phyloP scores from a whole-genome alignment of 306 rosid genomes.

The Lagenaria siceraria region DNA sequence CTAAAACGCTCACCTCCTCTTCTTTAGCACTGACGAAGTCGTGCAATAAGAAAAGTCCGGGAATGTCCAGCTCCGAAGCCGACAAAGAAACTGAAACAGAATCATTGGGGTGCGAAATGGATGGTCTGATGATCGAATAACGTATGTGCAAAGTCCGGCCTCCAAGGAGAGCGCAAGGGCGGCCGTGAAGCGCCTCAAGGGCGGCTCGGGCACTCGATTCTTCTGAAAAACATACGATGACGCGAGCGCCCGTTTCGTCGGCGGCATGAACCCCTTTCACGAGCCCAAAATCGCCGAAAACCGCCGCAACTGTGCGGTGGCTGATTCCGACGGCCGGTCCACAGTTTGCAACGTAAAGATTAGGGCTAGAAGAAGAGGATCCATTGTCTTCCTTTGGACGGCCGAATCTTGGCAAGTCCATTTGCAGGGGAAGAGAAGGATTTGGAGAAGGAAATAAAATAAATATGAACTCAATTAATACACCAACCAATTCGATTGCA shows the following conservation, averaged over 20 bases:
- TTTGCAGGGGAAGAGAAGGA: not conserved
- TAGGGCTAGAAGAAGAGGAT: conserved; percentile 36
- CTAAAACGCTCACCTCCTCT: conserved; percentile 47
- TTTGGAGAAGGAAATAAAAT: not conserved
- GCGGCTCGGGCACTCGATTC: conserved; percentile 48
- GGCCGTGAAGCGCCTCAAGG: conserved; percentile 41
- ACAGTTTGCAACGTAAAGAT: conserved; percentile 75
- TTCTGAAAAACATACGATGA: conserved; percentile 44
- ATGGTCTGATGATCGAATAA: conserved; percentile 52
- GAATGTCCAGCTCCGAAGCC: conserved; percentile 60
- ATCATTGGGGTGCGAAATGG: conserved; percentile 21
- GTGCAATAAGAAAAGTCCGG: conserved; percentile 64
- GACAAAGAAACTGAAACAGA: conserved; percentile 44
- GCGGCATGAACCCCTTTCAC: conserved; percentile 56
- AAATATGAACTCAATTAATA: not conserved
- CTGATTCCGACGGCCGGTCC: conserved; percentile 67
- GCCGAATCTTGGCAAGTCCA: conserved; percentile 48
- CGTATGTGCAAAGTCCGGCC: conserved; percentile 67
- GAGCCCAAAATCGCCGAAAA: conserved; percentile 51
- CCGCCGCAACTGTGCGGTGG: conserved; percentile 32
- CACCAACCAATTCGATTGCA: not conserved
- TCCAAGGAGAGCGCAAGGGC: conserved; percentile 48
- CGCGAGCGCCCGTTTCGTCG: conserved; percentile 75
- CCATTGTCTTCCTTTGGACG: conserved; percentile 33
- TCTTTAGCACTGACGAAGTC: conserved; percentile 55